phyloP scores from a whole-genome alignment of 805 yeast genomes.

The Wickerhamomyces strasburgensis region DNA sequence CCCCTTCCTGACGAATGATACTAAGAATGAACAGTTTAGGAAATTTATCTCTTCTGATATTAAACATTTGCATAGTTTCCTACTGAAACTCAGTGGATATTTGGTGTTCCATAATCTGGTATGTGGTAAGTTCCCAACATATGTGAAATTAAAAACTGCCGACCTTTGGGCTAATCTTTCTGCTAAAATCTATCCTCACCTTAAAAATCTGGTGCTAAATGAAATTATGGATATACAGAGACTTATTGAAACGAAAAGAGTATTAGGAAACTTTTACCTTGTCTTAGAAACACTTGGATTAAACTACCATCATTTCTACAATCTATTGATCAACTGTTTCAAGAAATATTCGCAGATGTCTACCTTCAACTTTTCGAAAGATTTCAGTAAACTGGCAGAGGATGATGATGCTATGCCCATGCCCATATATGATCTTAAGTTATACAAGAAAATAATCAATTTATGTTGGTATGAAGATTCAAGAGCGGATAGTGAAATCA shows the following conservation, averaged over 20 bases:
- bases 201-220: slow-evolving; percentile 42
- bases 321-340: slow-evolving; percentile 54
- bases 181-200: slow-evolving; percentile 53
- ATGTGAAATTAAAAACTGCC: slow-evolving; percentile 46
- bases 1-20: slow-evolving; percentile 48
- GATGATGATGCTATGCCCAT: slow-evolving; percentile 90
- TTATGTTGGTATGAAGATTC: slow-evolving; percentile 66
- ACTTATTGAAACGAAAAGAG: slow-evolving; percentile 38
- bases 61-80: slow-evolving; percentile 47
- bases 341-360: slow-evolving; percentile 54
- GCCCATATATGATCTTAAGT: slow-evolving; percentile 51
- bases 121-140: slow-evolving; percentile 56
- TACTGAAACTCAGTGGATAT: slow-evolving; percentile 67
- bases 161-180: slow-evolving; percentile 74
- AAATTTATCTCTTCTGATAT: slow-evolving; percentile 28
- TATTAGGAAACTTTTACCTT: slow-evolving; percentile 66
- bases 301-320: slow-evolving; percentile 54
- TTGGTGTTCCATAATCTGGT: slow-evolving; percentile 71
- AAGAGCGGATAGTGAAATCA: slow-evolving; percentile 32
- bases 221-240: slow-evolving; percentile 38
- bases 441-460: slow-evolving; percentile 58
- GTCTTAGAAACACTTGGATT: slow-evolving; percentile 71
- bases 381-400: slow-evolving; percentile 57
- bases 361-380: slow-evolving; percentile 49
- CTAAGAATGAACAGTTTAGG: slow-evolving; percentile 26